These are phyloP conservation scores for Hypoxylon sp. DNA, from an alignment of 2,329 filamentous ascomycete species.

Conservation along the genomic window DNA sequence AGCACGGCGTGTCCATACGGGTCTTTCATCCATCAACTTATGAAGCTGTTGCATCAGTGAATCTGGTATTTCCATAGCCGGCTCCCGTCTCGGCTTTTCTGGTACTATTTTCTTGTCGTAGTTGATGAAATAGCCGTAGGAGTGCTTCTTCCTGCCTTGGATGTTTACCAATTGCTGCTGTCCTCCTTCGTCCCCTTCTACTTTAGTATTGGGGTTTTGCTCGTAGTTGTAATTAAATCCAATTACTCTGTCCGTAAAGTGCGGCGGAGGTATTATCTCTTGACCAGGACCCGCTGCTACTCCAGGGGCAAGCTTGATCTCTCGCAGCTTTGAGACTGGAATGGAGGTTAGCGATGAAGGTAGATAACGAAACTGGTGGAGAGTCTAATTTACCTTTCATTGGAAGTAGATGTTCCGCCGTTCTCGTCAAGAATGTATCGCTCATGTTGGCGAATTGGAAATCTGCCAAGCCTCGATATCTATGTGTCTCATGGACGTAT, in stretches of 20 bases:
- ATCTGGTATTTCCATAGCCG: constrained; percentile 73
- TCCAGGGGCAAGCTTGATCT: constrained; percentile 77
- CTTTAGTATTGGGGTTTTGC: constrained; percentile 84
- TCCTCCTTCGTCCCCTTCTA: constrained; percentile 70
- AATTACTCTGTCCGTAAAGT: constrained; percentile 80
- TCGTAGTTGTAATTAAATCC: constrained; percentile 87
- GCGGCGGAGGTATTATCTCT: constrained; percentile 83
- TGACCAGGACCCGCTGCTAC: constrained; percentile 71
- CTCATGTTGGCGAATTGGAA: constrained; percentile 83
- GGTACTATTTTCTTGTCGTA: constrained; percentile 74
- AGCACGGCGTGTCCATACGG: constrained; percentile 88
- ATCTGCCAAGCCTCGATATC: constrained; percentile 88
- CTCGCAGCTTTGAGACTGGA: constrained; percentile 65
- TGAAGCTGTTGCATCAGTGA: constrained; percentile 75
- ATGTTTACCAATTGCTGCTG: constrained; percentile 69
- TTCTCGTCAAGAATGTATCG: constrained; percentile 77
- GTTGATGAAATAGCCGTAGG: constrained; percentile 71
- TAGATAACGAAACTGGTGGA: not conserved
- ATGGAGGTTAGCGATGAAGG: constrained; percentile 38
- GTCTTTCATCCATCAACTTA: constrained; percentile 77
- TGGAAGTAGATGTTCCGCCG: constrained; percentile 79
- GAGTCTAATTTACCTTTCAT: constrained; percentile 71
- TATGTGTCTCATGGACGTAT: constrained; percentile 82
- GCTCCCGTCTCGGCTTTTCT: constrained; percentile 71
- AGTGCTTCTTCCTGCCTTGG: constrained; percentile 68